Percentiles rank a stretch among this genome's conserved stretches.
Evolutionary conservation across 768 basidiomycete genomes (phyloP).

Genomic region (Lenzites betulinus): DNA sequence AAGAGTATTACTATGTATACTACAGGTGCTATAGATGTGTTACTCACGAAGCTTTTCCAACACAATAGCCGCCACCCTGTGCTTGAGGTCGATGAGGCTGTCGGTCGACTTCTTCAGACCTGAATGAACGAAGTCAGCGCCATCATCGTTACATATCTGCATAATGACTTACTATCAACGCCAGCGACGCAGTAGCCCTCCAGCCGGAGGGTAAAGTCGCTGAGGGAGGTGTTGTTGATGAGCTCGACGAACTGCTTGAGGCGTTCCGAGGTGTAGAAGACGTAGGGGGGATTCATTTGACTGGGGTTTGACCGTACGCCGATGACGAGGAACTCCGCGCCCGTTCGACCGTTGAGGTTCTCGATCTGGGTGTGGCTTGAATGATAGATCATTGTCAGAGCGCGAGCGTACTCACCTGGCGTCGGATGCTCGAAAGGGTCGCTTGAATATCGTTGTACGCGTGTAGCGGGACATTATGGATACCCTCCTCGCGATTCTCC

Average conservation of each 20-base stretch:
- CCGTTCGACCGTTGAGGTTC: slow-evolving; percentile 5
- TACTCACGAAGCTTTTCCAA: slow-evolving; percentile 7
- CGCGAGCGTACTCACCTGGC: background rate
- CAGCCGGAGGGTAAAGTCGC: background rate
- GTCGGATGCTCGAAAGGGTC: background rate
- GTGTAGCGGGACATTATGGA: slow-evolving; percentile 7
- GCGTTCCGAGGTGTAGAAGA: slow-evolving; percentile 4
- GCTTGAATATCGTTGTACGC: slow-evolving; percentile 14
- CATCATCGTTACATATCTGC: background rate
- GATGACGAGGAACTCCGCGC: background rate
- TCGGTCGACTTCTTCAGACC: background rate
- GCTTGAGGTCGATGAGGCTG: background rate
- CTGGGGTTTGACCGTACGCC: background rate
- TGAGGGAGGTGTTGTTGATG: background rate
- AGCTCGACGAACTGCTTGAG: background rate
- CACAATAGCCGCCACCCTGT: background rate
- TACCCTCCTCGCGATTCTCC: background rate
- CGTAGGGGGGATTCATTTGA: background rate
- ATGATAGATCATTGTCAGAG: too few relatives aligned
- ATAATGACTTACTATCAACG: background rate
- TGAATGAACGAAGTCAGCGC: background rate
- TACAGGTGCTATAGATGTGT: background rate
- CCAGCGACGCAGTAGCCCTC: background rate
- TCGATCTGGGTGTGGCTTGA: background rate
- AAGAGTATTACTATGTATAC: background rate